These are phyloP conservation scores for Ottelia alismoides DNA, from an alignment of 106 monocot species.

Conservation along the genomic window DNA sequence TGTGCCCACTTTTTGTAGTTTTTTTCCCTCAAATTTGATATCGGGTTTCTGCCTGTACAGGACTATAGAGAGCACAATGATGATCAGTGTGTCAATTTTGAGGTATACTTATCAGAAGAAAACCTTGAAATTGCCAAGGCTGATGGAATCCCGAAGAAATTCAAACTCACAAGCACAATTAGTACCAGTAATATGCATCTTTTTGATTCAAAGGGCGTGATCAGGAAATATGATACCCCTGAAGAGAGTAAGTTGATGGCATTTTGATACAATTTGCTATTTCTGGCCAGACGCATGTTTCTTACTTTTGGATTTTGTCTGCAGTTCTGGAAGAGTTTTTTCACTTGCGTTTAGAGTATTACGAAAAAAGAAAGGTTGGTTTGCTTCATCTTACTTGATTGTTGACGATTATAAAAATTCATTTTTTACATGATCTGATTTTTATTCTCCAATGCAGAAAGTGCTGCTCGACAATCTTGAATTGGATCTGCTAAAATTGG, in stretches of 20 bases:
- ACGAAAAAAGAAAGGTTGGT: constrained; percentile 72
- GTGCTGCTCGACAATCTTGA: constrained; percentile 43
- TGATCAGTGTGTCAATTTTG: constrained; percentile 61
- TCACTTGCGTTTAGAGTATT: constrained; percentile 40
- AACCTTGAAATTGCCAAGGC: constrained; percentile 52
- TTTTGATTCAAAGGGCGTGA: constrained; percentile 70
- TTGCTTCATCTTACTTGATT: not conserved
- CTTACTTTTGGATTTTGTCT: no score
- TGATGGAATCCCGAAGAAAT: constrained; percentile 87
- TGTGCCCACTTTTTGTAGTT: not conserved
- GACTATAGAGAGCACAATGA: constrained; percentile 70
- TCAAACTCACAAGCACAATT: constrained; percentile 71
- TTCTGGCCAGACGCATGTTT: no score
- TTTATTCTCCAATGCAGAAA: constrained; percentile 22
- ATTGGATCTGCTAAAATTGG: constrained; percentile 46
- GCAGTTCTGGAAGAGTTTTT: constrained; percentile 80
- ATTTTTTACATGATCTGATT: not conserved
- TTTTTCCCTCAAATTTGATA: not conserved
- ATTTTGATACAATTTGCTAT: not conserved
- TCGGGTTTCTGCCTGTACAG: constrained; percentile 14
- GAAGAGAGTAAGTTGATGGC: constrained; percentile 53
- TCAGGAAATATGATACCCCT: constrained; percentile 83
- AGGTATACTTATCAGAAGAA: constrained; percentile 61
- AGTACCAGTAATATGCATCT: constrained; percentile 95
- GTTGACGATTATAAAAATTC: not conserved